Base-by-base conservation (phyloP, 1,284 basidiomycete species). In the Phylloporus sp. region DNA sequence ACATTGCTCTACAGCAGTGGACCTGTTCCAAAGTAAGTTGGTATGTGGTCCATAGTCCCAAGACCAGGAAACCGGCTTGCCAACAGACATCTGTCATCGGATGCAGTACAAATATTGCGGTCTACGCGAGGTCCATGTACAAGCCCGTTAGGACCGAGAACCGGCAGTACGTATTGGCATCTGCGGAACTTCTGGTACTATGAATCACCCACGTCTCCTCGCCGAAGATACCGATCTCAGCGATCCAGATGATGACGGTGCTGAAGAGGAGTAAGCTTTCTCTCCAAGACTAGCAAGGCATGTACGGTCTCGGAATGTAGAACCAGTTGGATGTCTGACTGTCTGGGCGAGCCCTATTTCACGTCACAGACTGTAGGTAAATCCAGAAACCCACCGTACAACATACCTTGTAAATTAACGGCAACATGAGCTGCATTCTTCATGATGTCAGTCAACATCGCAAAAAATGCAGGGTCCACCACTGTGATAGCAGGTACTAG, bases 31-130 rank as follows among this genome's bases (percentile, higher is more conserved):
- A 46, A 24, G 29, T 8, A 39, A 37, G 29, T 60, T 44, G 57
- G 44, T 18, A 53, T 26, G 13, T 37, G 20, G n/a, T n/a, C 4
- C 28, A 29, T 20, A 17, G 47, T 37, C n/a, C 22, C 4, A 22
- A 50, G 11, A n/a, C 11, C 17, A 13, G 8, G 20, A 20, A 10
- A 29, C 11, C 7, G 13, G 12, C 59, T 26, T 32, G 57, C 59
- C 59, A 56, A 47, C 12, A 60, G 7, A 34, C 59, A 28, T 60
- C 59, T 34, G 59, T 39, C 42, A 60, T 49, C 7, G 57, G 59
- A 17, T 60, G 59, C 24, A 60, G n/a, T 31, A 56, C 4, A 11
- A 32, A 39, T 11, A n/a, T 5, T 22, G 53, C 26, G 12, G 18
- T 34, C 5, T 53, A 34, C 7, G 11, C 34, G 11, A 60, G 22